Percentiles rank a stretch among this genome's conserved stretches.
Conservation (phyloP, 176 grass and related monocot species). For the Avena atlantica region DNA sequence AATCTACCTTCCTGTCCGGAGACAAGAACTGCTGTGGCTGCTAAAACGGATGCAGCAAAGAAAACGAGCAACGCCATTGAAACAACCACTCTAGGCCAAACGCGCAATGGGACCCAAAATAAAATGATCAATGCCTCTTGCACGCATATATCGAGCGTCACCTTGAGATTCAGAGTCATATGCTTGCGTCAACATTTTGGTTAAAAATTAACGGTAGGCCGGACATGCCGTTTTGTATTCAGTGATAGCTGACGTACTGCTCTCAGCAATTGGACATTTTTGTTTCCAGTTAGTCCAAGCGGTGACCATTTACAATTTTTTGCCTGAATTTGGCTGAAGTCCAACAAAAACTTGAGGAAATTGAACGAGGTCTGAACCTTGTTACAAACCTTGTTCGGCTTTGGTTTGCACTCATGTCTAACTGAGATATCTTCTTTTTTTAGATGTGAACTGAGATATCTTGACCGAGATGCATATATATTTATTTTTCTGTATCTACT, state of each 20-base stretch:
- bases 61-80: not conserved
- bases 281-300: not conserved
- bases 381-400: not conserved
- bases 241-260: not conserved
- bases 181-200: no score
- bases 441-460: not conserved
- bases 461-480: not conserved
- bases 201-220: no score
- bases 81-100: not conserved
- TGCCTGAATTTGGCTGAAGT: not conserved
- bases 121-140: not conserved
- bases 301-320: not conserved
- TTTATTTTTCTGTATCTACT: not conserved
- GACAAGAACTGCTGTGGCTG: slow-evolving; percentile 8
- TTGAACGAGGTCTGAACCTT: not conserved
- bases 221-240: no score
- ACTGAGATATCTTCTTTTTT: not conserved
- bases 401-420: not conserved
- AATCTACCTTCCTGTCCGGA: not conserved
- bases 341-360: not conserved
- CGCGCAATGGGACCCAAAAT: not conserved
- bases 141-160: not conserved
- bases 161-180: no score
- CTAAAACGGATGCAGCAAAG: not conserved
- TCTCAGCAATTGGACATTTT: not conserved